These are phyloP conservation scores for Suillus subaureus DNA, from an alignment of 768 basidiomycete species.

Conservation along the genomic window DNA sequence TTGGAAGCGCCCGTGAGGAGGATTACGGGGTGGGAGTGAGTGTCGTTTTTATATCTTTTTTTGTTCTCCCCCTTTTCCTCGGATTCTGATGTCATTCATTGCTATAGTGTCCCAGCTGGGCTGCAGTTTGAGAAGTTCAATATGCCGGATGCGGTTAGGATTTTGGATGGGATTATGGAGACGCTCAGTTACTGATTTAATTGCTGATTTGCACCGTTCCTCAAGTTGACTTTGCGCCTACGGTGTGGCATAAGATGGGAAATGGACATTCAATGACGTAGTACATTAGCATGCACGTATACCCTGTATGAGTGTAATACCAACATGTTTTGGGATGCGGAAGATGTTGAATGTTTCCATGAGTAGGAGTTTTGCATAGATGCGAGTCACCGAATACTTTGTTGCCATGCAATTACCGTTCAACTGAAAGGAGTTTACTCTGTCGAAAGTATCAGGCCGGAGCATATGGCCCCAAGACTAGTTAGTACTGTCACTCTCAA, in stretches of 20 bases:
- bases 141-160: slow-evolving; percentile 83
- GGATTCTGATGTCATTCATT: slow-evolving; percentile 7
- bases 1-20: slow-evolving; percentile 86
- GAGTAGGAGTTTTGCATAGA: too few species aligned
- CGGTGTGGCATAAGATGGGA: neutral
- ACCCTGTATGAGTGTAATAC: neutral
- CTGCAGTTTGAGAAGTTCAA: slow-evolving; percentile 92
- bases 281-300: slow-evolving; percentile 4
- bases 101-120: slow-evolving; percentile 71
- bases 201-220: neutral
- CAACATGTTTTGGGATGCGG: neutral
- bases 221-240: neutral
- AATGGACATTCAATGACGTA: slow-evolving; percentile 1
- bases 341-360: neutral
- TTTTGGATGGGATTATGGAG: slow-evolving; percentile 83
- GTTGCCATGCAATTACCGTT: too few species aligned
- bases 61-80: neutral
- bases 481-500: too few species aligned
- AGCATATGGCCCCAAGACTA: too few species aligned
- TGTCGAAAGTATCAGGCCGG: too few species aligned
- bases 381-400: too few species aligned
- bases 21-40: slow-evolving; percentile 94
- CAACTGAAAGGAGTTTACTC: too few species aligned
- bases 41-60: slow-evolving; percentile 24
- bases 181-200: slow-evolving; percentile 64